Percentiles rank a stretch among this genome's conserved stretches.
These are phyloP conservation scores for Suillus subaureus DNA, from an alignment of 768 basidiomycete genomes.

Conservation along the genomic window DNA sequence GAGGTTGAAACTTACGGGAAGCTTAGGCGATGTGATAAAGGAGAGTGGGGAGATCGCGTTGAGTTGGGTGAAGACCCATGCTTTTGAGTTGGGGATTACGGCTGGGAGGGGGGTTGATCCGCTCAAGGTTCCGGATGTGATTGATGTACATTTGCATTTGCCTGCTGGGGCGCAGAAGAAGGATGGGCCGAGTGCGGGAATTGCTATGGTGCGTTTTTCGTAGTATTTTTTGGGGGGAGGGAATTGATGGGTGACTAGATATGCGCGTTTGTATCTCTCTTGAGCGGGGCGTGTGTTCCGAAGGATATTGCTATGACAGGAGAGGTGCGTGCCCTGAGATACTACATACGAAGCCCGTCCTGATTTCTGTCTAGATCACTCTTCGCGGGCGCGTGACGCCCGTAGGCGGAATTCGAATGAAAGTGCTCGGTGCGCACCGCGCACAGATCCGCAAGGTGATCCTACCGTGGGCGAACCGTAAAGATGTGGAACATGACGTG, in stretches of 20 bases:
- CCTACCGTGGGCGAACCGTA: conserved; percentile 80
- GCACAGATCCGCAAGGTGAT: conserved; percentile 84
- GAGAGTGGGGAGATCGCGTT: conserved; percentile 90
- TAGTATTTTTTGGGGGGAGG: not conserved
- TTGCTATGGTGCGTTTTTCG: conserved; percentile 67
- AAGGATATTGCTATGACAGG: conserved; percentile 87
- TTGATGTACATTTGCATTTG: conserved; percentile 88
- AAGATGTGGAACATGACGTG: conserved; percentile 87
- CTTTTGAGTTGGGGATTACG: conserved; percentile 79
- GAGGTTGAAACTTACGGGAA: conserved; percentile 76
- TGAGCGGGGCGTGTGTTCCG: conserved; percentile 76
- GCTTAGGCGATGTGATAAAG: conserved; percentile 88
- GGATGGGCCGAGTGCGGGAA: conserved; percentile 89
- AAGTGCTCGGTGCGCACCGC: conserved; percentile 87
- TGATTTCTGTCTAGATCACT: conserved; percentile 56
- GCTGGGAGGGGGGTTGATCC: conserved; percentile 70
- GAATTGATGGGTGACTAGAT: conserved; percentile 42
- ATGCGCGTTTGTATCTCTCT: conserved; percentile 84
- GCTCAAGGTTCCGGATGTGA: conserved; percentile 66
- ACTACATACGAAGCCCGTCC: not conserved
- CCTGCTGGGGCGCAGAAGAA: conserved; percentile 92
- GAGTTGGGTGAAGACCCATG: conserved; percentile 90
- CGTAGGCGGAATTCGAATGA: conserved; percentile 92
- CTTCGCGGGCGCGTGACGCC: conserved; percentile 80
- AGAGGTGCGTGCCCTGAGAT: conserved; percentile 52